These are phyloP conservation scores for Apium graveolens DNA, from an alignment of 129 eudicot genomes.

Conservation along the genomic window DNA sequence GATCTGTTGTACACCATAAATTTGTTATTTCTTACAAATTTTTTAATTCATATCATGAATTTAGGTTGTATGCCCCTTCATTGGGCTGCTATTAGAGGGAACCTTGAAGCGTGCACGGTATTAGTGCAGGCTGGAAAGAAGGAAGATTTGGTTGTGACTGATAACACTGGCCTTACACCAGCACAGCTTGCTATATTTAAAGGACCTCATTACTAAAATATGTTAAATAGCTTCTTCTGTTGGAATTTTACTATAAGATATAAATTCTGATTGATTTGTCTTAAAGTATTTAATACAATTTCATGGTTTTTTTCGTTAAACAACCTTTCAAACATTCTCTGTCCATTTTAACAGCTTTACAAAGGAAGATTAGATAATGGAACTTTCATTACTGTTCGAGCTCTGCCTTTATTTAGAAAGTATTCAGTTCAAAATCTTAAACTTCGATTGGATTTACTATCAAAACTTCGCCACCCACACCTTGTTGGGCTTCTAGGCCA, in stretches of 20 bases:
- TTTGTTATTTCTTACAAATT: too few relatives aligned
- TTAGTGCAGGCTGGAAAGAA: too few relatives aligned
- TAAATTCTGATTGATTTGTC: background rate
- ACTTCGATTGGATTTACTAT: constrained; percentile 64
- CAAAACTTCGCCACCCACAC: constrained; percentile 85
- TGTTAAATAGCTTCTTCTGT: background rate
- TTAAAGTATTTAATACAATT: background rate
- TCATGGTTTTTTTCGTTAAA: background rate
- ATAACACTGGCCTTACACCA: too few relatives aligned
- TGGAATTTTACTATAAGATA: background rate
- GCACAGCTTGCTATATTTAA: too few relatives aligned
- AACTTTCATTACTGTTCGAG: constrained; percentile 43
- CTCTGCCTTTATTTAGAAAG: constrained; percentile 46
- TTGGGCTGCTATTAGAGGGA: too few relatives aligned
- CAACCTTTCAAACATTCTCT: background rate
- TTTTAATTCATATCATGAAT: too few relatives aligned
- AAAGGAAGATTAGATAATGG: constrained; percentile 77
- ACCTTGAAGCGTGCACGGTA: too few relatives aligned
- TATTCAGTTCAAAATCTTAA: constrained; percentile 60
- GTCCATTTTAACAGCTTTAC: constrained; percentile 49
- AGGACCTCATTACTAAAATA: too few relatives aligned
- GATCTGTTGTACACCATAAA: too few relatives aligned
- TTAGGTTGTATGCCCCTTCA: too few relatives aligned
- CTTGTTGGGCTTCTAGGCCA: constrained; percentile 70
- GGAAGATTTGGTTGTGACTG: too few relatives aligned